Percentiles rank a stretch among this genome's conserved stretches.
phyloP scores from a whole-genome alignment of 805 yeast genomes.

The Wickerhamomyces bovis region DNA sequence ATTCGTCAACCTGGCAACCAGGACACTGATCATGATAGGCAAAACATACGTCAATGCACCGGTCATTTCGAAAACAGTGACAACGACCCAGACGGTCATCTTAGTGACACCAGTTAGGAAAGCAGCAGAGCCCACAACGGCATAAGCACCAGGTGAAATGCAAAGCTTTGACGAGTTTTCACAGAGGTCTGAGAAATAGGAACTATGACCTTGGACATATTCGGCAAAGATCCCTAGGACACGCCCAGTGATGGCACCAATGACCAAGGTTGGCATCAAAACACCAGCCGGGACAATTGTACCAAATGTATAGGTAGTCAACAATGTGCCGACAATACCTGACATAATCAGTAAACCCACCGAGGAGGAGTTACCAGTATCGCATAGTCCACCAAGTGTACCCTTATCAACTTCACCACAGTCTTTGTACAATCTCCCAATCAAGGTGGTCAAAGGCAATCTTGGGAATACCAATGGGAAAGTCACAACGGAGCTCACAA shows the following conservation, averaged over 20 bases:
- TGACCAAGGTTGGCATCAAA: slow-evolving; percentile 53
- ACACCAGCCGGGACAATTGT: slow-evolving; percentile 64
- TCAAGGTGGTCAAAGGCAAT: slow-evolving; percentile 47
- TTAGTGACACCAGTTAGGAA: slow-evolving; percentile 77
- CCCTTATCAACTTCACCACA: slow-evolving; percentile 34
- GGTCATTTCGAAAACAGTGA: slow-evolving; percentile 74
- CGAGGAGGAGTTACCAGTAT: slow-evolving; percentile 5
- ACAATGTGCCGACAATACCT: slow-evolving; percentile 43
- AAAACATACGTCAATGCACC: slow-evolving; percentile 81
- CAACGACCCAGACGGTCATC: slow-evolving; percentile 74
- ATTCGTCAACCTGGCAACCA: slow-evolving; percentile 66
- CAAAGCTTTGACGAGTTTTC: slow-evolving; percentile 42
- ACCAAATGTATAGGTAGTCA: slow-evolving; percentile 69
- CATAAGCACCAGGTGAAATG: slow-evolving; percentile 82
- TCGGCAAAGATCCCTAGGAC: slow-evolving; percentile 48
- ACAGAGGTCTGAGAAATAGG: slow-evolving; percentile 33
- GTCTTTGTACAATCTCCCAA: slow-evolving; percentile 64
- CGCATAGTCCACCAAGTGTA: slow-evolving; percentile 25
- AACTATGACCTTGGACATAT: slow-evolving; percentile 35
- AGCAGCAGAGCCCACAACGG: slow-evolving; percentile 84
- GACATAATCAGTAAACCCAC: slow-evolving; percentile 12
- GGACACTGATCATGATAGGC: slow-evolving; percentile 81
- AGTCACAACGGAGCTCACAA: slow-evolving; percentile 47
- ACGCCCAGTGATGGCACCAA: slow-evolving; percentile 59
- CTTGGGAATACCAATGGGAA: slow-evolving; percentile 51